Percentiles rank a stretch among this genome's conserved stretches.
These are phyloP conservation scores for Gracilaria gracilis DNA, from an alignment of 23 red algal species.

Conservation along the genomic window DNA sequence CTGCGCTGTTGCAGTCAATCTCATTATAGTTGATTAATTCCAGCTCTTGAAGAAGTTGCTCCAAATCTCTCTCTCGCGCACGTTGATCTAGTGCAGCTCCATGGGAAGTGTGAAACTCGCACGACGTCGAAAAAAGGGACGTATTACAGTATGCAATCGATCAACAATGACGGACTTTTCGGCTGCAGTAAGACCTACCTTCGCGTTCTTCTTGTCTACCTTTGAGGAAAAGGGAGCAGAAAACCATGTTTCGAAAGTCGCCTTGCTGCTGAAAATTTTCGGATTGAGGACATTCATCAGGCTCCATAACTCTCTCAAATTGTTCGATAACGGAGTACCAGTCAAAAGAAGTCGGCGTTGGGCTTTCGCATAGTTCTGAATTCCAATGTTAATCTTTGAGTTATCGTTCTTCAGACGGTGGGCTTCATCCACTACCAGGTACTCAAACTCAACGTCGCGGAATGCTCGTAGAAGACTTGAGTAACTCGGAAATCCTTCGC, in stretches of 20 bases:
- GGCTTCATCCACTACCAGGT: constrained; percentile 97
- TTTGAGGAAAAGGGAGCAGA: constrained; percentile 78
- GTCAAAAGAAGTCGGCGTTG: constrained; percentile 88
- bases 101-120: constrained; percentile 53
- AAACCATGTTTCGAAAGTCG: constrained; percentile 96
- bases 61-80: constrained; percentile 56
- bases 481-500: constrained; percentile 35
- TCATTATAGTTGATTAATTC: constrained; percentile 42
- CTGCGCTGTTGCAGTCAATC: not conserved
- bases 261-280: constrained; percentile 85
- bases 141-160: constrained; percentile 85
- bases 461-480: constrained; percentile 37
- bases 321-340: constrained; percentile 95
- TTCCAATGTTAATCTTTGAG: constrained; percentile 65
- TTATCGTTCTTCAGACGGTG: constrained; percentile 94
- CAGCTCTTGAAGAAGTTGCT: constrained; percentile 43
- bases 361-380: constrained; percentile 64
- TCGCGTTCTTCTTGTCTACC: constrained; percentile 31
- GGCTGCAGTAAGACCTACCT: constrained; percentile 51
- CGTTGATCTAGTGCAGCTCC: constrained; percentile 34
- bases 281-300: constrained; percentile 92
- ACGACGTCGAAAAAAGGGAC: constrained; percentile 92
- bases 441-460: constrained; percentile 78
- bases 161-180: constrained; percentile 93
- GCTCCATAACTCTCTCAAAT: constrained; percentile 89